Percentiles rank a stretch among this genome's conserved stretches.
Evolutionary conservation across 2,329 filamentous ascomycete species (phyloP).

Genomic region (Apiospora koreana): DNA sequence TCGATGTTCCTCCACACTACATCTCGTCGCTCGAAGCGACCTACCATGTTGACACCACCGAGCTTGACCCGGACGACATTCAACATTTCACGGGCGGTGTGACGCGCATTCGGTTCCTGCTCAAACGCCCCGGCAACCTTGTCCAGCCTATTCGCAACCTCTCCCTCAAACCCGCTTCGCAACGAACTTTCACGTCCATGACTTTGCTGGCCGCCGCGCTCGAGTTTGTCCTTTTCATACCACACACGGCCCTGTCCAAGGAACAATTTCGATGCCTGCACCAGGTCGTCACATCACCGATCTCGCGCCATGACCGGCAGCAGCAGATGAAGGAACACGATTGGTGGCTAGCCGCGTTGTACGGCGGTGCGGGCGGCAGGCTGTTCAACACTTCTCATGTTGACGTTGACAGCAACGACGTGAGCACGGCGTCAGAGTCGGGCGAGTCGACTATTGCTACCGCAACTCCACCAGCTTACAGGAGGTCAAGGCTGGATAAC

Average conservation of each 20-base stretch:
- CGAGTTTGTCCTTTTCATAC: conserved; percentile 13
- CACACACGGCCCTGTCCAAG: conserved; percentile 13
- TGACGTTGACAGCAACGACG: neutral
- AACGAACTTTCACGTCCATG: conserved; percentile 5
- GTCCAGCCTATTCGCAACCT: conserved; percentile 11
- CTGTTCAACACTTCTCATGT: neutral
- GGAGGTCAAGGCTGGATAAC: neutral
- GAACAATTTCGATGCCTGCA: conserved; percentile 9
- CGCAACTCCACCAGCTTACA: conserved; percentile 14
- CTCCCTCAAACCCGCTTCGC: conserved; percentile 14
- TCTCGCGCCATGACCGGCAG: conserved; percentile 8
- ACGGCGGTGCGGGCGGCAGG: conserved; percentile 12
- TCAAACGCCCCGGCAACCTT: conserved; percentile 12
- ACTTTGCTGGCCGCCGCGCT: neutral
- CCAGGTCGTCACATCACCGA: conserved; percentile 11
- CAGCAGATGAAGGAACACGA: conserved; percentile 11
- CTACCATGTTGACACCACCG: conserved; percentile 6
- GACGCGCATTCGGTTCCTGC: conserved; percentile 11
- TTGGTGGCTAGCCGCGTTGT: conserved; percentile 13
- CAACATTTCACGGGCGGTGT: conserved; percentile 1
- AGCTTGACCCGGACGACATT: conserved; percentile 8
- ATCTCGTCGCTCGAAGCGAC: conserved; percentile 14
- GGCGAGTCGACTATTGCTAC: conserved; percentile 16
- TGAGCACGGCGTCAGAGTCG: conserved; percentile 14
- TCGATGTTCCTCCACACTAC: conserved; percentile 14